Base-by-base conservation (phyloP, 768 basidiomycete genomes). In the Psilocybe sp. region DNA sequence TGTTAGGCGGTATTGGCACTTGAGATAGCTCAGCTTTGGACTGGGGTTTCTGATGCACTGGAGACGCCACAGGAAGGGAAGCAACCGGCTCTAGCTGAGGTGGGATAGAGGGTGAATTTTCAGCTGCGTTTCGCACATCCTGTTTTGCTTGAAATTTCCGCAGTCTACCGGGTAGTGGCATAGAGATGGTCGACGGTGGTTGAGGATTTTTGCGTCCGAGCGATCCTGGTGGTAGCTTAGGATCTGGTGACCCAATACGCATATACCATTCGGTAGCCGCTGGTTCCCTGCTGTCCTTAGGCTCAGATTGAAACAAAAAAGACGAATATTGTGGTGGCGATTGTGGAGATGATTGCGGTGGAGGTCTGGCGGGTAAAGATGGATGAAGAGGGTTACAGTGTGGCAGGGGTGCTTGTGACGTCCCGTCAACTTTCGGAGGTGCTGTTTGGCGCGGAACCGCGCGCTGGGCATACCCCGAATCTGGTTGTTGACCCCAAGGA, bases 191-290 rank as follows among this genome's bases (percentile, higher is more conserved):
- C 48, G 5, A 40, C 37, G 11, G 56, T 28, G 23, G 23, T 28
- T 28, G 23, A 28, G 23, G 16, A 36, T 54, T 63, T 20, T 58
- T 48, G 13, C 60, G 57, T 33, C 54, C 59, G 10, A 61, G 42
- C 2, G 62, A 55, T 5, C 34, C 15, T 4, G 50, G 34, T 7
- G 58, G 56, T 9, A 61, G 40, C n/a, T 56, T 56, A 2, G 60
- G 62, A 23, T 59, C 49, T n/a, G 58, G 54, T 0, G 60, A 61
- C 8, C 47, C 35, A 5, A 57, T 52, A 10, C 56, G 54, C 9
- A 34, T 14, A 40, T 46, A 49, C 52, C 50, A 58, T 4, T 46
- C 13, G 13, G 43, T 41, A 31, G 40, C 18, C 18, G n/a, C 13
- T 40, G 23, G 5, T 31, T 34, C 16, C 11, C 35, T 40, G 10